Evolutionary conservation across 2,329 filamentous ascomycete genomes (phyloP).

Genomic region (Sclerotinia borealis): DNA sequence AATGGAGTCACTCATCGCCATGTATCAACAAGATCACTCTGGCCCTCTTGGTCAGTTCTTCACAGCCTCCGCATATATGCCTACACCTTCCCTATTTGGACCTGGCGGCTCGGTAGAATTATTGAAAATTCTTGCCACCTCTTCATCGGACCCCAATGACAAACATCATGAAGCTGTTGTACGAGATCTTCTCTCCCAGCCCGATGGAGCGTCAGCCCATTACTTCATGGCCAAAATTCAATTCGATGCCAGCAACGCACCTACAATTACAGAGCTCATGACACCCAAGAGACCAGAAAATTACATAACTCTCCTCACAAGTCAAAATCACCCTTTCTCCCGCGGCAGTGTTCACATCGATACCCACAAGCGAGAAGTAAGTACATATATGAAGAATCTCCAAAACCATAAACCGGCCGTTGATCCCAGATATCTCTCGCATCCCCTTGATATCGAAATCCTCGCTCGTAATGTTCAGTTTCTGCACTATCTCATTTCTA

Average conservation of each 20-base stretch:
- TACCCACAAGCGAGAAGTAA: too few relatives aligned
- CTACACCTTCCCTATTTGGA: not conserved
- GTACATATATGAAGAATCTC: conserved; percentile 29
- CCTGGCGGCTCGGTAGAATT: not conserved
- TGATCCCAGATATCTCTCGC: conserved; percentile 37
- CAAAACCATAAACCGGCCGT: conserved; percentile 23
- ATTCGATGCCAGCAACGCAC: not conserved
- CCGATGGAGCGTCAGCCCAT: not conserved
- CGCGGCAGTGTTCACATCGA: conserved; percentile 38
- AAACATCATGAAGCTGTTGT: not conserved
- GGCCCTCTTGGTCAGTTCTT: not conserved
- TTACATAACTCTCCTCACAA: conserved; percentile 29
- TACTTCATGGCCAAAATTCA: not conserved
- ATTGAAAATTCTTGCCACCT: not conserved
- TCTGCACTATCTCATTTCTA: not conserved
- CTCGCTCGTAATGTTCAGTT: not conserved
- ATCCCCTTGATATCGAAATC: not conserved
- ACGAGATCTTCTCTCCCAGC: not conserved
- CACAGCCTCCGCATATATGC: not conserved
- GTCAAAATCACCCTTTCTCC: conserved; percentile 37
- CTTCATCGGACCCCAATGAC: not conserved
- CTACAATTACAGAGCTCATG: not conserved
- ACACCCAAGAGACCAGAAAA: not conserved
- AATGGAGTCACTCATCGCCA: not conserved
- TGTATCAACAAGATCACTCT: not conserved